These are phyloP conservation scores for Hyaloscypha finlandica DNA, from an alignment of 495 filamentous ascomycete species.

Conservation along the genomic window DNA sequence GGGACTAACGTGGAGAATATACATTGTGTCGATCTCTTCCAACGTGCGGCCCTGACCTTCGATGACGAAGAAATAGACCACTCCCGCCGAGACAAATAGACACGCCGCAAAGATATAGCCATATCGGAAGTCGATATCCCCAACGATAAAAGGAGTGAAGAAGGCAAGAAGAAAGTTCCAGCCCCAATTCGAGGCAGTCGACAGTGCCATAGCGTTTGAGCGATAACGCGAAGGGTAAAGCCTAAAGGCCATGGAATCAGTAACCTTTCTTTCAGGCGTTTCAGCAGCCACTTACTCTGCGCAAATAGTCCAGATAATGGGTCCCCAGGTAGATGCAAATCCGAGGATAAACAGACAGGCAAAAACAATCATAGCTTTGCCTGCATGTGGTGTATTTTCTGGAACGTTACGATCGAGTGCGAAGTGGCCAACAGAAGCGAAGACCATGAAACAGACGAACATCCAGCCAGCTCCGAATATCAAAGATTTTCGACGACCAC, in stretches of 20 bases:
- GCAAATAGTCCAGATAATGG: constrained; percentile 77
- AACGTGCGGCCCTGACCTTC: constrained; percentile 66
- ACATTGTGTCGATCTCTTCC: constrained; percentile 82
- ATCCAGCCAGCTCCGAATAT: constrained; percentile 67
- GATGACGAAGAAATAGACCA: constrained; percentile 77
- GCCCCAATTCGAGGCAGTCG: constrained; percentile 45
- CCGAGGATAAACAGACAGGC: constrained; percentile 72
- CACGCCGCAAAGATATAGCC: constrained; percentile 78
- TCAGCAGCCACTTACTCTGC: constrained; percentile 52
- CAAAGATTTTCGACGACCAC: constrained; percentile 66
- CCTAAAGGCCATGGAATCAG: not conserved
- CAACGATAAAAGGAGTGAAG: constrained; percentile 76
- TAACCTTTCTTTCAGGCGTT: not conserved
- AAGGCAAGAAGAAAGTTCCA: constrained; percentile 75
- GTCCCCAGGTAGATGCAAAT: constrained; percentile 78
- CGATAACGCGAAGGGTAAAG: constrained; percentile 36
- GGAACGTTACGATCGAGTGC: constrained; percentile 50
- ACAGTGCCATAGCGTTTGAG: constrained; percentile 37
- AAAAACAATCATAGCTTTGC: constrained; percentile 73
- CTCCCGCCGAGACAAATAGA: constrained; percentile 57
- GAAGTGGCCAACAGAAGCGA: constrained; percentile 64
- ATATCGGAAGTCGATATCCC: constrained; percentile 68
- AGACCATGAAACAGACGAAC: constrained; percentile 70
- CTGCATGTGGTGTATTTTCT: constrained; percentile 52
- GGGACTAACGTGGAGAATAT: constrained; percentile 68